Percentiles rank a stretch among this genome's conserved stretches.
phyloP scores from a whole-genome alignment of 192 early-diverging fungal genomes.

The Umbelopsis vinacea region DNA sequence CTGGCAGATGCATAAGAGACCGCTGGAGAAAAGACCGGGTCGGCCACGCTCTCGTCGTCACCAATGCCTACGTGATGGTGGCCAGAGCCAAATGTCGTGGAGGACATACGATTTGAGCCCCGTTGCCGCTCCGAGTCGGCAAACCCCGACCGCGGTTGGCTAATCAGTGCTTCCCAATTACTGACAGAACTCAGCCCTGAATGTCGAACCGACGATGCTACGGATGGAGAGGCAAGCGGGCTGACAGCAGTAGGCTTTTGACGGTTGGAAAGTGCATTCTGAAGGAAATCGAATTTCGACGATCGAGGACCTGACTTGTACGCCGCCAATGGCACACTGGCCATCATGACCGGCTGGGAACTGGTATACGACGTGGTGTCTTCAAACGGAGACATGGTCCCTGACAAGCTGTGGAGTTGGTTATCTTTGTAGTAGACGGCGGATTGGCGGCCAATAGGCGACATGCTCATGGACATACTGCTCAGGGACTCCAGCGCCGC shows the following conservation, averaged over 20 bases:
- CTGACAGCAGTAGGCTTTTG: neutral
- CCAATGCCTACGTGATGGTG: neutral
- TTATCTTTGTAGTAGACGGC: slow-evolving; percentile 9
- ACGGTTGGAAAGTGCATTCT: slow-evolving; percentile 1
- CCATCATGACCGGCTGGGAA: neutral
- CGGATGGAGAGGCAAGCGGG: neutral
- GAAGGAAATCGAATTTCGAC: slow-evolving; percentile 13
- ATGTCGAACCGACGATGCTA: neutral
- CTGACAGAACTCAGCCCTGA: neutral
- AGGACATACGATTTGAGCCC: slow-evolving; percentile 5
- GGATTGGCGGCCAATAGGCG: slow-evolving; percentile 6
- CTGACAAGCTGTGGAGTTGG: slow-evolving; percentile 14
- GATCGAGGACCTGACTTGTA: neutral
- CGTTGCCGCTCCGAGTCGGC: neutral
- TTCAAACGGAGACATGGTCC: slow-evolving; percentile 7
- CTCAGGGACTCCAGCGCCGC: slow-evolving; percentile 1
- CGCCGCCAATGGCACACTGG: neutral
- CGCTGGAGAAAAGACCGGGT: neutral
- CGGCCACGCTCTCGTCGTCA: slow-evolving; percentile 8
- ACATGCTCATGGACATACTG: slow-evolving; percentile 19
- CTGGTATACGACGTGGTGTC: neutral
- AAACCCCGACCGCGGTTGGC: neutral
- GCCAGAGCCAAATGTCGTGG: slow-evolving; percentile 1
- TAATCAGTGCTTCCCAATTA: neutral
- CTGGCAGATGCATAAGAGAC: neutral